These are phyloP conservation scores for Starmerella bombi DNA, from an alignment of 805 yeast genomes.

Conservation along the genomic window DNA sequence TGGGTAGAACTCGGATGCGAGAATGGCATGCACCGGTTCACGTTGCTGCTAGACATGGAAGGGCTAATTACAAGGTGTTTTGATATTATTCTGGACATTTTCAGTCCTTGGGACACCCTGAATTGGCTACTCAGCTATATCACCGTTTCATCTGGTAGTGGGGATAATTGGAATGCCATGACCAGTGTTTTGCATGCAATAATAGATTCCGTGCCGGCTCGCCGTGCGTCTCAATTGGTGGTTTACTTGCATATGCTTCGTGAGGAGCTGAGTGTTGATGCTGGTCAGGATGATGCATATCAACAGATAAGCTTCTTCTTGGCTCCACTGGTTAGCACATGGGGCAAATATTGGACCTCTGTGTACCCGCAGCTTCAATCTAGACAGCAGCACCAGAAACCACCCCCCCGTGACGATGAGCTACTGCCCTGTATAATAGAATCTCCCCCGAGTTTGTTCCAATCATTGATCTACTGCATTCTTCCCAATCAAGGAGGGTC, in stretches of 20 bases:
- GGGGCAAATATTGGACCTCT: constrained; percentile 65
- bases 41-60: not conserved
- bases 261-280: constrained; percentile 58
- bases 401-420: not conserved
- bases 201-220: not conserved
- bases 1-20: constrained; percentile 4
- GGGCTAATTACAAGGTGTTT: constrained; percentile 1
- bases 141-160: too few species aligned
- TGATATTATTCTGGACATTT: constrained; percentile 3
- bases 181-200: not conserved
- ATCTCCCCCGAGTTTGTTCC: not conserved
- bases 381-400: not conserved
- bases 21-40: not conserved
- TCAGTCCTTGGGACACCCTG: constrained; percentile 3
- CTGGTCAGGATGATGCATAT: constrained; percentile 30
- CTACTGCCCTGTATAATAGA: not conserved
- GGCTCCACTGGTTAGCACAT: constrained; percentile 43
- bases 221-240: constrained; percentile 31
- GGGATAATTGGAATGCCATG: constrained; percentile 10
- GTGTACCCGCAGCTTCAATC: constrained; percentile 34
- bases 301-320: constrained; percentile 40
- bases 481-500: not conserved
- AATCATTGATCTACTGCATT: not conserved
- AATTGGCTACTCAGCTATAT: not conserved
- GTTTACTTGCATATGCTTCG: constrained; percentile 60